Evolutionary conservation across 192 early-diverging fungal species (phyloP).

Genomic region (Cetraspora pellucida): DNA sequence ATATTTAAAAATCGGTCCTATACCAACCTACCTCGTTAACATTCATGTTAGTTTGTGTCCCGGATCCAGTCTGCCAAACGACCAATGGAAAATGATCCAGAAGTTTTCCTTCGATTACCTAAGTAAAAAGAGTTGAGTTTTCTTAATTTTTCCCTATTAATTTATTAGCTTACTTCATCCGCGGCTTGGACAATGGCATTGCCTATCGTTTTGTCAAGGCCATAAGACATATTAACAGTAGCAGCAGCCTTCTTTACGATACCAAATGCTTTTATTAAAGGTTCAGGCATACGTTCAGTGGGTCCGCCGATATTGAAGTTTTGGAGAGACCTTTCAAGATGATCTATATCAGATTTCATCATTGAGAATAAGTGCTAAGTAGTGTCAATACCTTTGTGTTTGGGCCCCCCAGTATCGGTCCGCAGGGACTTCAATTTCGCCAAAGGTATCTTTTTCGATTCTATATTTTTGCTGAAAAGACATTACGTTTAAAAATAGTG

Average conservation of each 20-base stretch:
- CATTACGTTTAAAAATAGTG: background rate
- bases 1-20: conserved; percentile 9
- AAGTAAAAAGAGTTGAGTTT: conserved; percentile 13
- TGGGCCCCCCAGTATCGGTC: conserved; percentile 98
- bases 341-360: background rate
- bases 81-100: conserved; percentile 98
- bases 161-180: conserved; percentile 62
- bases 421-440: conserved; percentile 91
- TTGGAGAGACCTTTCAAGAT: conserved; percentile 70
- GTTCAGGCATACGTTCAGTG: conserved; percentile 92
- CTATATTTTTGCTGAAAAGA: conserved; percentile 63
- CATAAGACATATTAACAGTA: conserved; percentile 90
- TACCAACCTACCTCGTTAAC: conserved; percentile 67
- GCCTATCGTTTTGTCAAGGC: conserved; percentile 79
- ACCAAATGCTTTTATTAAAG: conserved; percentile 93
- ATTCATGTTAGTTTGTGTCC: conserved; percentile 99
- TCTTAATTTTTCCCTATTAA: background rate
- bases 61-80: conserved; percentile 98
- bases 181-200: conserved; percentile 88
- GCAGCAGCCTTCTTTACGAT: conserved; percentile 95
- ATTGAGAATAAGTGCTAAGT: background rate
- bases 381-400: conserved; percentile 69
- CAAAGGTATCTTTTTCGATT: conserved; percentile 88
- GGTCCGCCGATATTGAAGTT: conserved; percentile 98
- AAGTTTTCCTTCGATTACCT: conserved; percentile 89